Conservation (phyloP, 176 grass and related monocot species). For the Triticum aestivum region IWGSC_CS_RefSeq_v2.1 NC_057810.1:459140339-459140838, state of each 20-base stretch:
- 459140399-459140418: neutral
- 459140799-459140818: constrained; percentile 66
- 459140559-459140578: neutral
- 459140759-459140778: constrained; percentile 62
- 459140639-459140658: neutral
- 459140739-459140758: constrained; percentile 63
- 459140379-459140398: neutral
- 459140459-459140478: neutral
- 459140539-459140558: neutral
- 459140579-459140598: neutral
- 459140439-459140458: neutral
- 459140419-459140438: neutral
- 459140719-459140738: constrained; percentile 56
- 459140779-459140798: constrained; percentile 75
- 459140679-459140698: neutral
- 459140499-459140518: neutral
- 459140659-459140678: neutral
- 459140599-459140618: neutral
- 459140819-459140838: constrained; percentile 14
- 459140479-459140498: neutral
- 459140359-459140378: neutral
- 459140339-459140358: neutral
- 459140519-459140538: neutral
- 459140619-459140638: neutral
- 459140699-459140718: constrained; percentile 1